phyloP scores from a whole-genome alignment of 192 early-diverging fungal genomes.

The Spizellomyces sp. region DNA sequence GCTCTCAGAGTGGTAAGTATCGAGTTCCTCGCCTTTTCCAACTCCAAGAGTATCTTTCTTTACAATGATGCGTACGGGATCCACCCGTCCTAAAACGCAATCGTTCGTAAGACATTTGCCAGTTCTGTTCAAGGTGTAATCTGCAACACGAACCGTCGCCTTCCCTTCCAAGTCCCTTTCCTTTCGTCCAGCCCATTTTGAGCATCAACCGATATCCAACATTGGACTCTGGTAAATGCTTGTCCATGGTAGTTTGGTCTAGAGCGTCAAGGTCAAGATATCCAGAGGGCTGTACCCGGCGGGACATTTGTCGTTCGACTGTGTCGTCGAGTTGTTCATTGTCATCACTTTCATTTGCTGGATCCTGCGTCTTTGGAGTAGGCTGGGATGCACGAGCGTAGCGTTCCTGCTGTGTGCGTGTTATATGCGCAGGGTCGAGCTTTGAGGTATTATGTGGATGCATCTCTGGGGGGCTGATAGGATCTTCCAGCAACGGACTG shows the following conservation, averaged over 20 bases:
- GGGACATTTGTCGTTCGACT: no score
- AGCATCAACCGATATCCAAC: constrained; percentile 66
- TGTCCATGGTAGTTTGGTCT: constrained; percentile 46
- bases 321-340: no score
- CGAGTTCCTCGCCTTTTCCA: constrained; percentile 58
- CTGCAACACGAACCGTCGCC: constrained; percentile 51
- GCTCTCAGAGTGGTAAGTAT: constrained; percentile 52
- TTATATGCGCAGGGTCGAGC: no score
- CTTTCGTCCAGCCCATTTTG: constrained; percentile 74
- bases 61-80: constrained; percentile 69
- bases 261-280: no score
- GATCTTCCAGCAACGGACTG: no score
- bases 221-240: constrained; percentile 61
- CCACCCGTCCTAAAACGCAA: constrained; percentile 60
- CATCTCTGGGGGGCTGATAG: no score
- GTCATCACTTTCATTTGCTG: no score
- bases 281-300: no score
- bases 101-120: neutral
- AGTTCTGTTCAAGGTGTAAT: neutral
- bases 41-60: constrained; percentile 69
- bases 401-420: no score
- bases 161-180: constrained; percentile 58
- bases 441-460: no score
- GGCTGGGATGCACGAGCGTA: no score
- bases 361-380: no score